Percentiles rank a stretch among this genome's conserved stretches.
phyloP scores from a whole-genome alignment of 345 rosid species.

The Eutrema heterophyllum region DNA sequence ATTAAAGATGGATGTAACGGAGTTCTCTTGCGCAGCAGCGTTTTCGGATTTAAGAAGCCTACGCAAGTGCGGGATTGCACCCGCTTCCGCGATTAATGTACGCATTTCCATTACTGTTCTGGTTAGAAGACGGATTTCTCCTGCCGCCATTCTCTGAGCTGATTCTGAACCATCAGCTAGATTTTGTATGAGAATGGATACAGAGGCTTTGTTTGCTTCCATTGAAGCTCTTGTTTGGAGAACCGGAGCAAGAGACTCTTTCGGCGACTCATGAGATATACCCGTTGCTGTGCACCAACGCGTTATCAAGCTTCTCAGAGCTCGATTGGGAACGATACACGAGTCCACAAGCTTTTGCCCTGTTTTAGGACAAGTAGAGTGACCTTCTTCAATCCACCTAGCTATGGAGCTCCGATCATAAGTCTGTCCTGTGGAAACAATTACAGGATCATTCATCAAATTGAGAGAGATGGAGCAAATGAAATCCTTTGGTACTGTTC shows the following conservation, averaged over 20 bases:
- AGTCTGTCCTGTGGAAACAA: conserved; percentile 71
- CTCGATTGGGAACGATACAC: conserved; percentile 62
- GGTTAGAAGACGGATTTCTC: conserved; percentile 64
- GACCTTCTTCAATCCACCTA: conserved; percentile 82
- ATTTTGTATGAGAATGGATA: conserved; percentile 50
- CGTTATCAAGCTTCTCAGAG: conserved; percentile 62
- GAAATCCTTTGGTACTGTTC: conserved; percentile 57
- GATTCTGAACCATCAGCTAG: conserved; percentile 51
- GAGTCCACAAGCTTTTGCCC: conserved; percentile 54
- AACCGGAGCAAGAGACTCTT: conserved; percentile 41
- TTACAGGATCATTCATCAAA: conserved; percentile 78
- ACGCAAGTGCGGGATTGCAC: conserved; percentile 64
- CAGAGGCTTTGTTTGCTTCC: conserved; percentile 63
- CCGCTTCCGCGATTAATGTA: conserved; percentile 70
- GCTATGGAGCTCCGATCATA: conserved; percentile 68
- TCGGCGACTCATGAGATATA: conserved; percentile 41
- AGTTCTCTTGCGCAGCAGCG: conserved; percentile 63
- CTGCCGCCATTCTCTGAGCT: conserved; percentile 59
- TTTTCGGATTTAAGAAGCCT: conserved; percentile 47
- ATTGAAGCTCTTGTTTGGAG: conserved; percentile 57
- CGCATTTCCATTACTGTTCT: conserved; percentile 70
- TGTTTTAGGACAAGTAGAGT: conserved; percentile 65
- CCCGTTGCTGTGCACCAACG: conserved; percentile 69
- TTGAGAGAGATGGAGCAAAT: conserved; percentile 66
- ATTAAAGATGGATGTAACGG: conserved; percentile 72